Evolutionary conservation across 768 basidiomycete genomes (phyloP).

Genomic region (Leccinum sublutescens): DNA sequence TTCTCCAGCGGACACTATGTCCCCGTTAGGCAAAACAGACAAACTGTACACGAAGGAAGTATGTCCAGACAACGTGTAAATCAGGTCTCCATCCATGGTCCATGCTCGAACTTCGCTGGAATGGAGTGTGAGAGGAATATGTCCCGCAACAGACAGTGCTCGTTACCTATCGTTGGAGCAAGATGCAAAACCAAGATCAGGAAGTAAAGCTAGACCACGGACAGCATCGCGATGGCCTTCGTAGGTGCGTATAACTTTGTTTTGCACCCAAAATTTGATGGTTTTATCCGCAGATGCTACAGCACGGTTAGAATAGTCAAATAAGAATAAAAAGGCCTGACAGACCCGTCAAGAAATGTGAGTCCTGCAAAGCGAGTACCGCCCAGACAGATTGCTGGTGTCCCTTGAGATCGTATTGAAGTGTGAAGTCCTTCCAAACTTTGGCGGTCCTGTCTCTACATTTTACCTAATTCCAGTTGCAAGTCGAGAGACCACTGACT

Average conservation of each 20-base stretch:
- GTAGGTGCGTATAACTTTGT: conserved; percentile 73
- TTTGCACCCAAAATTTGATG: conserved; percentile 83
- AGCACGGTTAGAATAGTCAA: conserved; percentile 5
- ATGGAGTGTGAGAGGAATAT: conserved; percentile 1
- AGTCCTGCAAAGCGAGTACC: conserved; percentile 75
- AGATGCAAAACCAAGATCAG: conserved; percentile 90
- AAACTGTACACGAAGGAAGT: conserved; percentile 96
- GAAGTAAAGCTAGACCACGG: conserved; percentile 74
- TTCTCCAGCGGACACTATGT: conserved; percentile 89
- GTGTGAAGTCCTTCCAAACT: conserved; percentile 82
- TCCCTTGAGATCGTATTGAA: conserved; percentile 72
- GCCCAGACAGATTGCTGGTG: conserved; percentile 96
- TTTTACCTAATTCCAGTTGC: not conserved
- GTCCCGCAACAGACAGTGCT: not conserved
- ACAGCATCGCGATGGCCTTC: conserved; percentile 91
- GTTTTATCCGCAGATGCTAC: conserved; percentile 92
- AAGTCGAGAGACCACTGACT: conserved; percentile 46
- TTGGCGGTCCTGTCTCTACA: conserved; percentile 72
- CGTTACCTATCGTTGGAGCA: conserved; percentile 89
- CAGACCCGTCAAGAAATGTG: conserved; percentile 79
- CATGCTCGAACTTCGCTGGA: conserved; percentile 88
- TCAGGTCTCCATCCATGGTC: conserved; percentile 76
- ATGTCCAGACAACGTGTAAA: conserved; percentile 86
- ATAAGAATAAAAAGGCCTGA: conserved; percentile 13
- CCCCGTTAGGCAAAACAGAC: conserved; percentile 75